These are phyloP conservation scores for Akebia trifoliata DNA, from an alignment of 164 flowering plant genomes.

Conservation along the genomic window DNA sequence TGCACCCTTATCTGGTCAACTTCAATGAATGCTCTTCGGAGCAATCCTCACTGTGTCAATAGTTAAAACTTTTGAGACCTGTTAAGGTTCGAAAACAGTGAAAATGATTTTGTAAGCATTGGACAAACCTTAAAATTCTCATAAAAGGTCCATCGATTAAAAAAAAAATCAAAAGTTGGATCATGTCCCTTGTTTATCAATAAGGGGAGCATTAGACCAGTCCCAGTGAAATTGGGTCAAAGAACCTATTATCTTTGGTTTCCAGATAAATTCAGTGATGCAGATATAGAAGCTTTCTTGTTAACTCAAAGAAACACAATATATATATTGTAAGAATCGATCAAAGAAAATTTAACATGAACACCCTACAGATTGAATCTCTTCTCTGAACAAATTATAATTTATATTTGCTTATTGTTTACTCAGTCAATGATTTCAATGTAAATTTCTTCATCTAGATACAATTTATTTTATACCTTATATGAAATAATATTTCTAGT, in stretches of 20 bases:
- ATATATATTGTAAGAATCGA: too few relatives aligned
- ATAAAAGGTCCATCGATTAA: background rate
- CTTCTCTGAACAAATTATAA: background rate
- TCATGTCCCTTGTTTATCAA: too few relatives aligned
- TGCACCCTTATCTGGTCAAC: conserved; percentile 88
- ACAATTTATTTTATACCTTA: background rate
- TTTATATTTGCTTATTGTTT: background rate
- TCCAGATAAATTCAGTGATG: too few relatives aligned
- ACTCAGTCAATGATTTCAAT: background rate
- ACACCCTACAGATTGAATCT: background rate
- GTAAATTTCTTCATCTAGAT: background rate
- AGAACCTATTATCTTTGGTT: too few relatives aligned
- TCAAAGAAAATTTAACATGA: background rate
- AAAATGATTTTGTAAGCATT: background rate
- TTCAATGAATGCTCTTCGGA: conserved; percentile 75
- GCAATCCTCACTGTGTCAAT: conserved; percentile 85
- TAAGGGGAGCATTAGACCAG: too few relatives aligned
- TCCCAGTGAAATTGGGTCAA: too few relatives aligned
- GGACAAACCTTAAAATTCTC: background rate
- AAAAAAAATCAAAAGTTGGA: background rate
- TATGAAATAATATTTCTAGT: too few relatives aligned
- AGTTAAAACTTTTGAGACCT: conserved; percentile 4
- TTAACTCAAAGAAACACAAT: background rate
- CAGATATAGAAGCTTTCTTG: background rate
- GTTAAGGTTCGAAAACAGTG: background rate